These are phyloP conservation scores for Paraurostyla sp. DNA, from an alignment of 73 alveolate species.

Conservation along the genomic window DNA sequence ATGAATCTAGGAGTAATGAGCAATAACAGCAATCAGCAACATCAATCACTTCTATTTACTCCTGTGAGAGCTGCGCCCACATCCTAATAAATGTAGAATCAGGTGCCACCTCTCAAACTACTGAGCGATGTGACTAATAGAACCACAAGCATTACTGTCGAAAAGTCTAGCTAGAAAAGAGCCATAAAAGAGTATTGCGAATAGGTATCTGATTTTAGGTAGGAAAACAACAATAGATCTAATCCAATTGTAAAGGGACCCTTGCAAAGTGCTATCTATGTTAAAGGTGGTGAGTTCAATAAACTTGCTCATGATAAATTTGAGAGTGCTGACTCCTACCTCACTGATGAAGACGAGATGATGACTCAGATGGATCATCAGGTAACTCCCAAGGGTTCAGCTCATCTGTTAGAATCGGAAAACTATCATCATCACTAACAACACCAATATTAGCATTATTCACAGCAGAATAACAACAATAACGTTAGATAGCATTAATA, in stretches of 20 bases:
- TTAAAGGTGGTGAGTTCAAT: background rate
- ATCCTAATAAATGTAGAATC: background rate
- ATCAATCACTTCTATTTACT: background rate
- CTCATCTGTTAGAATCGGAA: too few species aligned
- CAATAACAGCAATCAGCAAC: background rate
- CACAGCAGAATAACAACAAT: too few species aligned
- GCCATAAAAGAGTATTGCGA: background rate
- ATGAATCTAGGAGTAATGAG: background rate
- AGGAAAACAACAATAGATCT: background rate
- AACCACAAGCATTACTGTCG: background rate
- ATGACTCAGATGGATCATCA: too few species aligned
- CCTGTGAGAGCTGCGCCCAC: background rate
- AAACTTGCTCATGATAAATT: background rate
- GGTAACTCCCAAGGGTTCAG: too few species aligned
- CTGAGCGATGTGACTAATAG: background rate
- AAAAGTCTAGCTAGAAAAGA: background rate
- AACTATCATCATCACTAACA: too few species aligned
- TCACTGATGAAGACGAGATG: conserved; percentile 11
- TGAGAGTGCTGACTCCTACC: background rate
- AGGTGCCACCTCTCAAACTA: background rate
- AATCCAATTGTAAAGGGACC: background rate
- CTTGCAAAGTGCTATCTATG: background rate
- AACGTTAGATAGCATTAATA: too few species aligned
- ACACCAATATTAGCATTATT: too few species aligned
- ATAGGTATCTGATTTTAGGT: background rate